Conservation (phyloP, 192 early-diverging fungal species). For the Chytriomyces sp. region DNA sequence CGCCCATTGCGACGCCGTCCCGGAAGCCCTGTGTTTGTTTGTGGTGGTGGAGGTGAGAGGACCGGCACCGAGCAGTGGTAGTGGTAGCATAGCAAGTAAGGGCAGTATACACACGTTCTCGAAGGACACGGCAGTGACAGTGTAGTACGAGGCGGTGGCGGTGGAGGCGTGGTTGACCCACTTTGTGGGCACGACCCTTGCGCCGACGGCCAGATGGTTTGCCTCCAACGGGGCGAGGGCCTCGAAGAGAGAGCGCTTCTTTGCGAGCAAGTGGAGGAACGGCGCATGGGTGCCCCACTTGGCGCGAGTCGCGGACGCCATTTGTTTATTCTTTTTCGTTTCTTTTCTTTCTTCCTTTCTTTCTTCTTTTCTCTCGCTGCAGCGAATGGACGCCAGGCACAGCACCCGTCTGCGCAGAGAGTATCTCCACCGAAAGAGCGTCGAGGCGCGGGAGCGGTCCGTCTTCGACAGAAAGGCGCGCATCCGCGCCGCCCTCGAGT, state of each 20-base stretch:
- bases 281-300: conserved; percentile 27
- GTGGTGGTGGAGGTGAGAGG: no score
- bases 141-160: conserved; percentile 10
- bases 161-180: conserved; percentile 17
- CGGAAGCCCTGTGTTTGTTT: conserved; percentile 11
- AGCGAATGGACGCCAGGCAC: conserved; percentile 22
- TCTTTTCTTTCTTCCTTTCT: not conserved
- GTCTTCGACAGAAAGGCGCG: conserved; percentile 93
- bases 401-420: conserved; percentile 82
- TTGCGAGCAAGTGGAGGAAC: conserved; percentile 27
- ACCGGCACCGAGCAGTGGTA: not conserved
- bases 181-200: conserved; percentile 17
- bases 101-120: not conserved
- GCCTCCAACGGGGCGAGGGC: conserved; percentile 14
- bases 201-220: conserved; percentile 5
- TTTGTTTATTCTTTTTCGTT: not conserved
- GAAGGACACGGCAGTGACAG: conserved; percentile 1
- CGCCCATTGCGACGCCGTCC: not conserved
- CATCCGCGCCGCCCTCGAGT: conserved; percentile 86
- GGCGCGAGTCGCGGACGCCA: conserved; percentile 28
- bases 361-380: conserved; percentile 5
- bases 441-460: conserved; percentile 88
- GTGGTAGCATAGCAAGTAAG: not conserved
- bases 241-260: conserved; percentile 24
- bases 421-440: conserved; percentile 95